Evolutionary conservation across 805 yeast genomes (phyloP), one percentile per base, ranked within the genome.

Genomic region (Teunomyces panamensis): DNA sequence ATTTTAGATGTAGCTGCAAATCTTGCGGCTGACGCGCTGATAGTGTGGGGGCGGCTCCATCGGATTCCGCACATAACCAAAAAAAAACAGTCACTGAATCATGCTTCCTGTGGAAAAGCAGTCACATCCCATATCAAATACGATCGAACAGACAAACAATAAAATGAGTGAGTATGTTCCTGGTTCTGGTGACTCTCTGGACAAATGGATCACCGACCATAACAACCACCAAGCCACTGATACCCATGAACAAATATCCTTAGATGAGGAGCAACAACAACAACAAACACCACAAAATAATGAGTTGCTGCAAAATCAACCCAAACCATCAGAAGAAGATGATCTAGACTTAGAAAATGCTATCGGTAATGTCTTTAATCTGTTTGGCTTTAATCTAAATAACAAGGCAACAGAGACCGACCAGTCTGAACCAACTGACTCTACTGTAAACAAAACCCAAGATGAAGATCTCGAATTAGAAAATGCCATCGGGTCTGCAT

Each of bases 291-390:
- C 13, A 29, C 17, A 30, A 24, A 42, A 20, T 27, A 33, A 36
- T 16, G 34, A 32, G 14, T 45, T 52, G 52, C 55, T 33, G 52
- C 53, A 46, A 48, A 46, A 49, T 36, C 24, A 34, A 16, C 34
- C 16, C 27, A 29, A 41, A 8, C 24, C 20, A 27, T 16, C 24
- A n/a, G 42, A 47, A 7, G 36, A 45, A 24, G 60, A 52, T 16
- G 68, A 64, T 39, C 27, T 55, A 7, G 67, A 62, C 26, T 52
- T 67, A 41, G 68, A 68, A 45, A 62, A 60, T 39, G 73, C 73
- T 30, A 68, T 71, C 36, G 75, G 72, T 13, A 67, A 67, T 50
- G 75, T 69, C 0, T 68, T 72, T 50, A 60, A 59, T 53, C 71
- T 56, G 52, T 68, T 63, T 52, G 65, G 55, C 47, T 59, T 54